phyloP scores from a whole-genome alignment of 306 rosid genomes.

The Malus fusca region DNA sequence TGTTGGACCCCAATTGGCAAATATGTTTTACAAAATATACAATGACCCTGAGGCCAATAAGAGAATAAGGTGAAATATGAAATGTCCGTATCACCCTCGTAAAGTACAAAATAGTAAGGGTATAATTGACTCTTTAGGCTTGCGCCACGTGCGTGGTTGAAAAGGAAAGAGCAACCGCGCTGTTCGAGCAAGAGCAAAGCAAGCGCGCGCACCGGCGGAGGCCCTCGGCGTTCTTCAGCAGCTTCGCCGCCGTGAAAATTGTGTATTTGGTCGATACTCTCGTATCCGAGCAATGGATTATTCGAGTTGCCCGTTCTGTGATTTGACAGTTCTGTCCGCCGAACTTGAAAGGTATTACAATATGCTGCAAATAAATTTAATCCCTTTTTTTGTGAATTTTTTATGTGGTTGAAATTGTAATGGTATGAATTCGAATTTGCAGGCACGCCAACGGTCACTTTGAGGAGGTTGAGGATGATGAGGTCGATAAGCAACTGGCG shows the following conservation, averaged over 20 bases:
- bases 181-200: neutral
- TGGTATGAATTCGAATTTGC: conserved; percentile 9
- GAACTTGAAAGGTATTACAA: conserved; percentile 39
- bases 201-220: neutral
- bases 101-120: neutral
- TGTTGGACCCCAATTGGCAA: too few relatives aligned
- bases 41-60: neutral
- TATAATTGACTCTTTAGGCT: neutral
- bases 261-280: neutral
- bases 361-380: neutral
- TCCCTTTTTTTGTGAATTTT: neutral
- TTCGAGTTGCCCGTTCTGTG: conserved; percentile 48
- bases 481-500: conserved; percentile 25
- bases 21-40: too few relatives aligned
- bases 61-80: neutral
- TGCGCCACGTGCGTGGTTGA: neutral
- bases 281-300: conserved; percentile 16
- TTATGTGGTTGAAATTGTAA: neutral
- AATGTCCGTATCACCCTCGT: too few relatives aligned
- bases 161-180: neutral
- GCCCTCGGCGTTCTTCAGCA: neutral
- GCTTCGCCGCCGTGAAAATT: neutral
- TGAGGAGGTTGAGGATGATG: conserved; percentile 33
- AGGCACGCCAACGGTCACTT: conserved; percentile 69
- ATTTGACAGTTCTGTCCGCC: conserved; percentile 30